Evolutionary conservation across 1,139 yeast genomes (phyloP), one percentile per base, ranked within the genome.

Genomic region (Keqinozyma sinolaborantium): DNA sequence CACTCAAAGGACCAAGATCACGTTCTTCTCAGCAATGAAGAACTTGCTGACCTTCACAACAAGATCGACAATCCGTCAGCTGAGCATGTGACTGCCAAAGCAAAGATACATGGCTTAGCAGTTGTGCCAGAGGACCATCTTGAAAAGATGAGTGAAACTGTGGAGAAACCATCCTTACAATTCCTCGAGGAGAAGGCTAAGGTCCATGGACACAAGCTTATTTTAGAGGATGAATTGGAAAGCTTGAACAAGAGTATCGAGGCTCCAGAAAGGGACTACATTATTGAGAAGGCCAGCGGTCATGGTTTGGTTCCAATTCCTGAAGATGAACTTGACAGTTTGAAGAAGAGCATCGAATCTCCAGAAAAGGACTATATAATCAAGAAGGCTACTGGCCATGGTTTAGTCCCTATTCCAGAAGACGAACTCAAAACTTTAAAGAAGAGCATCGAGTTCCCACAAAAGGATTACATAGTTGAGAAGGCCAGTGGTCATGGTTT

Each of bases 301-400:
- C 59, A 57, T 4, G 37, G 60, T 19, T 45, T 52, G n/a, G 48
- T 65, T 6, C 32, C 67, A 29, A 47, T 61, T 4, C 32, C 39
- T 5, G 40, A 40, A 3, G n/a, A n/a, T n/a, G n/a, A n/a, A n/a
- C n/a, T n/a, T n/a, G n/a, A n/a, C n/a, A n/a, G n/a, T n/a, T n/a
- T n/a, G n/a, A n/a, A n/a, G 32, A 35, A n/a, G n/a, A n/a, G n/a
- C n/a, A 44, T 48, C 14, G 36, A 50, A n/a, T 36, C 53, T 5
- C 66, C 67, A 15, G 40, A 60, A 2, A 39, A 49, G 19, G 59
- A 54, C 18, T 58, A 56, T 24, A 41, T 62, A 18, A 47, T 47
- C 18, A 48, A 48, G 8, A 29, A 41, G 25, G 56, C 56, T 3
- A 31, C 33, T 2, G 33, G 34, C 1, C 34, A 37, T 5, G 59